phyloP scores from a whole-genome alignment of 208 protist genomes.

The Histomonas meleagridis region DNA sequence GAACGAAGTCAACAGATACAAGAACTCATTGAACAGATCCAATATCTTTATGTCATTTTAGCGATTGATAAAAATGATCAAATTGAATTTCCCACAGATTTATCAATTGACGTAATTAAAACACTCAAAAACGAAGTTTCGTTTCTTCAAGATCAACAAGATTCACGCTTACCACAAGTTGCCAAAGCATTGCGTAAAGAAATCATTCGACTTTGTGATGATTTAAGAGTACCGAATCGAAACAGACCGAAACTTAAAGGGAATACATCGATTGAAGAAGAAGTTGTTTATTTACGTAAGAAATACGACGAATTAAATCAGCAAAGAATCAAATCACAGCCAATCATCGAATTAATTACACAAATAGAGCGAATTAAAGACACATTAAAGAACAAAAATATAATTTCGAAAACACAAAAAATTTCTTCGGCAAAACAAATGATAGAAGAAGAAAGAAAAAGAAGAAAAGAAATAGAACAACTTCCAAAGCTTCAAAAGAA shows the following conservation, averaged over 20 bases:
- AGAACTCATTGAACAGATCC: neutral
- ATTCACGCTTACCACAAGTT: neutral
- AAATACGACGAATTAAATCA: neutral
- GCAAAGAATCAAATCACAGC: neutral
- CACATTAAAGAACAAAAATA: neutral
- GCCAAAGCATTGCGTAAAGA: neutral
- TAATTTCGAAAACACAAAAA: neutral
- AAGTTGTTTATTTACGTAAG: neutral
- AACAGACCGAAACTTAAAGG: neutral
- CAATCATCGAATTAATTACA: neutral
- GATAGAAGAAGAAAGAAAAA: neutral
- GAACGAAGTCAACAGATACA: neutral
- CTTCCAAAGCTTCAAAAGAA: conserved; percentile 12
- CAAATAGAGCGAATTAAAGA: neutral
- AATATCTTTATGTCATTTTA: neutral
- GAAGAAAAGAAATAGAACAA: neutral
- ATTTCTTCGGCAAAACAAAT: neutral
- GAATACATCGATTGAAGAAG: neutral
- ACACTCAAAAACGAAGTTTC: neutral
- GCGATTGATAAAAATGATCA: neutral
- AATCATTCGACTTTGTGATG: neutral
- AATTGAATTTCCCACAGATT: neutral
- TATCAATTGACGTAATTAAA: neutral
- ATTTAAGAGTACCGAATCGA: neutral
- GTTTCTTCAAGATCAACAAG: neutral